Percentiles rank a stretch among this genome's conserved stretches.
phyloP scores from a whole-genome alignment of 208 protist genomes.

The Herpetomonas samuelpessoai region DNA sequence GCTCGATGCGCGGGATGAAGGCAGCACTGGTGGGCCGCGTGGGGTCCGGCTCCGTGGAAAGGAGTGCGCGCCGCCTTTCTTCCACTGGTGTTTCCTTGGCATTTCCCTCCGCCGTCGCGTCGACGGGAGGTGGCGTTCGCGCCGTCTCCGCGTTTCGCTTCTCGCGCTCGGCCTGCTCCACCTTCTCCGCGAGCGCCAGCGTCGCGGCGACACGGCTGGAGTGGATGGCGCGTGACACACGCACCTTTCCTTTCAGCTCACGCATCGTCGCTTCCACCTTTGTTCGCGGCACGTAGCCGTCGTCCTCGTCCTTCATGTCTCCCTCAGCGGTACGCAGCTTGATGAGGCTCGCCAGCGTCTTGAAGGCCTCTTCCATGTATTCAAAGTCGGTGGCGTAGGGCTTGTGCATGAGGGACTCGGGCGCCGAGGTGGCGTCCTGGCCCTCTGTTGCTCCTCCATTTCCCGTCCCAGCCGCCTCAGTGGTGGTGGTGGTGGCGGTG shows the following conservation, averaged over 20 bases:
- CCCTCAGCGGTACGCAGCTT: conserved; percentile 81
- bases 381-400: conserved; percentile 88
- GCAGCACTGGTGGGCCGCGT: not conserved
- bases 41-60: not conserved
- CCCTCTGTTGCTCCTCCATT: not conserved
- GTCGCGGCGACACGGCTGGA: conserved; percentile 68
- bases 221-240: conserved; percentile 62
- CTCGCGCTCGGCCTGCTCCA: not conserved
- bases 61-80: too few relatives aligned
- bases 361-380: conserved; percentile 91
- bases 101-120: not conserved
- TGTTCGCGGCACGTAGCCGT: conserved; percentile 62
- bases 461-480: not conserved
- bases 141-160: not conserved
- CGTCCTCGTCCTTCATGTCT: conserved; percentile 91
- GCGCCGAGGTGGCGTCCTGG: not conserved
- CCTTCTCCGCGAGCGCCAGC: conserved; percentile 14
- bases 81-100: too few relatives aligned
- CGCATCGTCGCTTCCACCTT: conserved; percentile 83
- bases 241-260: conserved; percentile 80
- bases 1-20: conserved; percentile 88
- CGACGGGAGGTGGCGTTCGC: not conserved
- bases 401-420: conserved; percentile 5
- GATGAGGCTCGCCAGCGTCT: conserved; percentile 81
- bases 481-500: not conserved